These are phyloP conservation scores for Mytilinidion resinicola DNA, from an alignment of 495 filamentous ascomycete genomes.

Conservation along the genomic window DNA sequence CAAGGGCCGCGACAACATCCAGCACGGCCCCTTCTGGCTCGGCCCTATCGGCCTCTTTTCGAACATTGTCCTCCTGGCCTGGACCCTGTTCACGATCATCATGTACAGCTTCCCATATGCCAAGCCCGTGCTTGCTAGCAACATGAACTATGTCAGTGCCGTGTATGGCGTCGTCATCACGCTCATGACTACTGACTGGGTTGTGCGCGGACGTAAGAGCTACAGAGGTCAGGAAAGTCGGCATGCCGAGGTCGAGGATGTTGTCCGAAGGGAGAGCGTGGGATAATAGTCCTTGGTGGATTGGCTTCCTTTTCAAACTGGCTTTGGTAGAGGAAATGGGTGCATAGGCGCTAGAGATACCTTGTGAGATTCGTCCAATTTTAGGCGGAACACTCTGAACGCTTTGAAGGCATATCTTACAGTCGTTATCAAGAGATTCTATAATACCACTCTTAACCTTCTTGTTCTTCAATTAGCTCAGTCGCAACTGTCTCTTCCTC, in stretches of 20 bases:
- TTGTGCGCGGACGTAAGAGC: conserved; percentile 23
- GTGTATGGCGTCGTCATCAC: conserved; percentile 28
- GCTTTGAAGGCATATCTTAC: too few species aligned
- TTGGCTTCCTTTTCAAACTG: too few species aligned
- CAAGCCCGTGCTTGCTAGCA: conserved; percentile 24
- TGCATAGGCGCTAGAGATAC: too few species aligned
- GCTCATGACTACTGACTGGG: conserved; percentile 28
- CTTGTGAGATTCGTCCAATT: too few species aligned
- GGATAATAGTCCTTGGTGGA: not conserved
- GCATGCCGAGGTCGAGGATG: conserved; percentile 10
- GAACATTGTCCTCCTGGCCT: conserved; percentile 28
- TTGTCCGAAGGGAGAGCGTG: conserved; percentile 17
- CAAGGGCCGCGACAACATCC: conserved; percentile 28
- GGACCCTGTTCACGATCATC: conserved; percentile 33
- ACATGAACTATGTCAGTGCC: conserved; percentile 32
- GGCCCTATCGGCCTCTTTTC: conserved; percentile 27
- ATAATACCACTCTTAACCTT: too few species aligned
- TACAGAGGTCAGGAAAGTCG: conserved; percentile 22
- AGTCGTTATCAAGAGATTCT: too few species aligned
- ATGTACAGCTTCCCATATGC: conserved; percentile 34
- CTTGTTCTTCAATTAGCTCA: too few species aligned
- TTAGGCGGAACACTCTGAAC: too few species aligned
- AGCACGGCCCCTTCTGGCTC: conserved; percentile 33
- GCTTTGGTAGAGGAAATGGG: too few species aligned
- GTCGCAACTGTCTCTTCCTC: too few species aligned